Base-by-base conservation (phyloP, 345 rosid species). In the Arabidopsis thaliana region DNA sequence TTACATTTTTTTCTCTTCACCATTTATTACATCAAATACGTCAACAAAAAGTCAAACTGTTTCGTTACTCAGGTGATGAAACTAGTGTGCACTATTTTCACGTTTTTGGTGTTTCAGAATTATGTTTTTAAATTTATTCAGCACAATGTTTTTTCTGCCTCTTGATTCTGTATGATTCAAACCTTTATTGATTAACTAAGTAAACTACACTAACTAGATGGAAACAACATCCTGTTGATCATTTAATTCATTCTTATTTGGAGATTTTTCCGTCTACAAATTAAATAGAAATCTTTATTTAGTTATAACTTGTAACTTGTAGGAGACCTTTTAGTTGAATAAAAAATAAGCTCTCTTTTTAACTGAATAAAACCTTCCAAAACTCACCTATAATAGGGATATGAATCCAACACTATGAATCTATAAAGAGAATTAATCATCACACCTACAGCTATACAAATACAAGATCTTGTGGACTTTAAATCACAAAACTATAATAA, bases 401-500 rank as follows among this genome's bases (percentile, higher is more conserved):
- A 60, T 23, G 49, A 6, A 12, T 38, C 48, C 28, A 16, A 32
- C 8, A 59, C 64, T 30, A 41, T 61, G 33, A 61, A 61, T 38
- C 46, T 60, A 59, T 28, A 58, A 56, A 56, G 40, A 56, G 2
- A 57, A 9, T 2, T 11, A 14, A 44, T 65, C 56, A 64, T 34
- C 30, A 66, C 50, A 50, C 20, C 12, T 23, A 65, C 16, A 49
- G 10, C 40, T 65, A 24, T 34, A 22, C 41, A 65, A 20, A 24
- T 48, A 20, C 56, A 65, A 65, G 57, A 33, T 32, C 48, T 1
- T 25, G 57, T 11, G 20, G 12, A 16, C 20, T 46, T 23, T 61
- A 40, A 40, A 23, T 65, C 6, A 46, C 42, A 34, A 16, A 49
- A 49, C 58, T 65, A 34, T 34, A 33, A 34, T 65, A 65, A 66